Evolutionary conservation across 2,329 filamentous ascomycete species (phyloP).

Genomic region (Aspergillus ochraceoroseus): DNA sequence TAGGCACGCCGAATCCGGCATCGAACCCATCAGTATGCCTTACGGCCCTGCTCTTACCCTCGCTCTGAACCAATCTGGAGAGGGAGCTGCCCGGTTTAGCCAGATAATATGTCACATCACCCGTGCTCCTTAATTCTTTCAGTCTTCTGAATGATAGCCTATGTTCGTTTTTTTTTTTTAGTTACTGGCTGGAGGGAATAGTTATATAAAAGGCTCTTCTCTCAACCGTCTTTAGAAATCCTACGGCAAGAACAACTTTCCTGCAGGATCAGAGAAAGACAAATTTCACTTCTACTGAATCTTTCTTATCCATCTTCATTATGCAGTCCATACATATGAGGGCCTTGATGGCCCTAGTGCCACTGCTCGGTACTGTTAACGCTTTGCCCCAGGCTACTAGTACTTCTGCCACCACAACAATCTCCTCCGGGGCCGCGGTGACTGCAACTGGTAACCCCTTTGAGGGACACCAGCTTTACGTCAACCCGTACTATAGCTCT

Average conservation of each 20-base stretch:
- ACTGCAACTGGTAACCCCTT: constrained; percentile 49
- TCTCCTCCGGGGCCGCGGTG: constrained; percentile 19
- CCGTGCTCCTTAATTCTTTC: constrained; percentile 14
- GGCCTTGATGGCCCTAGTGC: constrained; percentile 17
- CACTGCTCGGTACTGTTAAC: constrained; percentile 19
- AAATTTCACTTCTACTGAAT: not conserved
- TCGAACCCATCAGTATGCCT: no score
- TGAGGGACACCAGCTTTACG: constrained; percentile 48
- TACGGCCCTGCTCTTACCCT: no score
- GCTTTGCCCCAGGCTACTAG: constrained; percentile 21
- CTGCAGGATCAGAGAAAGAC: constrained; percentile 5
- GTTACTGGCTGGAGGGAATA: not conserved
- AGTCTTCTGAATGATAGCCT: no score
- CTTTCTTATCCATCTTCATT: not conserved
- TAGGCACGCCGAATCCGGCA: no score
- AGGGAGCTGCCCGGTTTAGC: not conserved
- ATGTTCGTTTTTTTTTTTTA: no score
- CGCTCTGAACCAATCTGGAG: no score
- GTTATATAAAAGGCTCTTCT: not conserved
- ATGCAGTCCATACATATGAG: constrained; percentile 20
- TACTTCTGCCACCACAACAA: constrained; percentile 16
- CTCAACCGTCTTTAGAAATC: not conserved
- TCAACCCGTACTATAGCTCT: constrained; percentile 52
- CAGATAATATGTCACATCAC: not conserved
- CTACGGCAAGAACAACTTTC: not conserved